phyloP scores from a whole-genome alignment of 768 basidiomycete species.

The Leccinum subgranulosum region DNA sequence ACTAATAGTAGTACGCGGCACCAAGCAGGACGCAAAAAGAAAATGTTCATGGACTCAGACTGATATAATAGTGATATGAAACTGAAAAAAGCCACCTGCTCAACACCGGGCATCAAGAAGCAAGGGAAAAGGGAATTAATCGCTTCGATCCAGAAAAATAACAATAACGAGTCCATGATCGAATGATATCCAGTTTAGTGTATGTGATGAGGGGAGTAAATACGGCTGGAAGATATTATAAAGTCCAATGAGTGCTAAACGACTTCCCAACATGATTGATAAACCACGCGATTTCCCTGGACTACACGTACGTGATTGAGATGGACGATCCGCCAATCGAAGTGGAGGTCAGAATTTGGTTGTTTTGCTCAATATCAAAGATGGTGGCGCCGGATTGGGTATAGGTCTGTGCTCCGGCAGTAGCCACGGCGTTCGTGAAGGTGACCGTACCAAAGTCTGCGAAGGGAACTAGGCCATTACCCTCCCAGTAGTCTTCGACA shows the following conservation, averaged over 20 bases:
- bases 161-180: too few species aligned
- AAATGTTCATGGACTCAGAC: neutral
- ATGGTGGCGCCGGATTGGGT: neutral
- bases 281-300: neutral
- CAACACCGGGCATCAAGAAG: too few species aligned
- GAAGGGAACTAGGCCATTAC: neutral
- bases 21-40: neutral
- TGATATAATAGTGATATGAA: neutral
- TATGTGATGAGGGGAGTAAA: neutral
- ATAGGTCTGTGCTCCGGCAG: neutral
- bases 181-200: too few species aligned
- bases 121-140: too few species aligned
- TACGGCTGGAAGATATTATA: neutral
- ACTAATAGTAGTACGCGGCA: neutral
- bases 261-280: neutral
- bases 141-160: too few species aligned
- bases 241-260: neutral
- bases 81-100: neutral
- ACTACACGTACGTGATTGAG: neutral
- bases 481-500: neutral
- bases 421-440: constrained; percentile 1
- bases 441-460: constrained; percentile 7
- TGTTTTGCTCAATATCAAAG: constrained; percentile 1
- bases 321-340: neutral
- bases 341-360: constrained; percentile 1